Evolutionary conservation across 768 basidiomycete species (phyloP), one percentile per base, ranked within the genome.

Genomic region (Podaxis carcinomalis): DNA sequence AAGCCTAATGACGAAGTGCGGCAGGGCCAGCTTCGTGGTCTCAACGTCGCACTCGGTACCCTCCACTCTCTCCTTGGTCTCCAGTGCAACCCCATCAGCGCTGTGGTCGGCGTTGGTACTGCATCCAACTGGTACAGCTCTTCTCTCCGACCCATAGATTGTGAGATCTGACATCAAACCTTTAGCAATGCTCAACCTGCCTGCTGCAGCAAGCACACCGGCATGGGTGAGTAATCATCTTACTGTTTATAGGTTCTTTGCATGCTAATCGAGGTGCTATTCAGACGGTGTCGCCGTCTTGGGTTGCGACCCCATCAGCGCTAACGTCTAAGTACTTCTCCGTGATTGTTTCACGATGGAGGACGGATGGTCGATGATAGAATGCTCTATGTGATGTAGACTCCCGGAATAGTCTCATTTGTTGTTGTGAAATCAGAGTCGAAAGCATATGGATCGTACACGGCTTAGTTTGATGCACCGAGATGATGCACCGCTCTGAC

Each of bases 161-260:
- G 14, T 3, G n/a, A 46, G 35, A 35, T n/a, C 23, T 35, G 16
- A 42, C 36, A 57, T 47, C 16, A 32, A 47, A 37, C 25, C 2
- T 57, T 5, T 56, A 65, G 68, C 56, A 56, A 42, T 25, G 28
- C 36, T 7, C 59, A 66, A 42, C 61, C 67, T 13, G 63, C 65
- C 10, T 71, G 70, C 61, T 71, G 70, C 67, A 59, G 50, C n/a
- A 19, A 59, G 14, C n/a, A n/a, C n/a, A 68, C 66, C 62, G 36
- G 42, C 42, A 64, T 65, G 57, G 54, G 69, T 70, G 51, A 39
- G 68, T 62, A 47, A 21, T 57, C 21, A n/a, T n/a, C 32, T 28
- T 56, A 42, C 39, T 37, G 9, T 42, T 5, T 21, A 23, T 2
- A 9, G 44, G 1, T 13, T 11, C 14, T 13, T 28, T 25, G 28